phyloP scores from a whole-genome alignment of 129 eudicot genomes.

The Saussurea involucrata region DNA sequence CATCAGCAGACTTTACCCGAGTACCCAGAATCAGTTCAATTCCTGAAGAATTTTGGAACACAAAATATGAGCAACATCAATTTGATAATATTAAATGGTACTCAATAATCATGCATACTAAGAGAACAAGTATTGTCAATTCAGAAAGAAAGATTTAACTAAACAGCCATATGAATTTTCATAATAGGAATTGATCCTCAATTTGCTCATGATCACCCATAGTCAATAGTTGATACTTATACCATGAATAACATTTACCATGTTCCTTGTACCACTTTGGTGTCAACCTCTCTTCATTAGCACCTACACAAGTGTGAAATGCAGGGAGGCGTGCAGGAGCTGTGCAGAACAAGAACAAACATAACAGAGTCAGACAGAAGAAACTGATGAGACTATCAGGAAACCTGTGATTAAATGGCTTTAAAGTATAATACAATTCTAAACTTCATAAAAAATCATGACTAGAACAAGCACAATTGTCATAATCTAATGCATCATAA shows the following conservation, averaged over 20 bases:
- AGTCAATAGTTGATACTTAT: neutral
- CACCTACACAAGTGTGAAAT: slow-evolving; percentile 92
- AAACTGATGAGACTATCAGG: neutral
- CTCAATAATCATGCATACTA: too few species aligned
- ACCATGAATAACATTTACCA: slow-evolving; percentile 42
- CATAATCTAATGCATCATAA: neutral
- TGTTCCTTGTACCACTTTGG: slow-evolving; percentile 96
- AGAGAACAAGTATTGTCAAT: neutral
- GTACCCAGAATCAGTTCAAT: slow-evolving; percentile 88
- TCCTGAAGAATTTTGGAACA: slow-evolving; percentile 38
- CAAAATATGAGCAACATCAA: neutral
- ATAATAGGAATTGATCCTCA: neutral
- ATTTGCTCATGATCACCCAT: neutral
- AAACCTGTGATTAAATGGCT: neutral
- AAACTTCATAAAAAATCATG: neutral
- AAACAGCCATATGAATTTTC: neutral
- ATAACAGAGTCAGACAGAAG: slow-evolving; percentile 3
- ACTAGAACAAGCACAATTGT: neutral
- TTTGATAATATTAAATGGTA: too few species aligned
- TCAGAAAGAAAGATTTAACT: neutral
- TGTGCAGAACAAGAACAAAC: slow-evolving; percentile 30
- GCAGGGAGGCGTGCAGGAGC: slow-evolving; percentile 91
- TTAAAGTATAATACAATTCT: neutral
- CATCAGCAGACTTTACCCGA: slow-evolving; percentile 86
- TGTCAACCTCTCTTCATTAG: slow-evolving; percentile 78